Percentiles rank a stretch among this genome's conserved stretches.
Evolutionary conservation across 495 filamentous ascomycete genomes (phyloP).

Genomic region (Sphaerosporella brunnea): DNA sequence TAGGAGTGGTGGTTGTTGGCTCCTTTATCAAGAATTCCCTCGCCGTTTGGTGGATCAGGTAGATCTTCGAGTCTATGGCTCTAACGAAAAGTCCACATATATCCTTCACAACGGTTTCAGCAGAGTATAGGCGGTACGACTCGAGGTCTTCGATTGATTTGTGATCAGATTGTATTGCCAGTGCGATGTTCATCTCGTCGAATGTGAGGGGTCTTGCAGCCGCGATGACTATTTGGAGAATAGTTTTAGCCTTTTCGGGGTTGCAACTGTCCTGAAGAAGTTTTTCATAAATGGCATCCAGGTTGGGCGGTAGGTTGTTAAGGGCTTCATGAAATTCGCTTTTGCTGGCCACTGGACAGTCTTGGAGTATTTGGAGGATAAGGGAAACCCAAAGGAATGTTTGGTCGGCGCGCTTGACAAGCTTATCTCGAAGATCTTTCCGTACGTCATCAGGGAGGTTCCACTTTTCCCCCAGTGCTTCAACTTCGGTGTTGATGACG

Average conservation of each 20-base stretch:
- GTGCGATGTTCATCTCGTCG: slow-evolving; percentile 29
- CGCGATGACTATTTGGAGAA: slow-evolving; percentile 30
- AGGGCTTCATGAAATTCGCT: slow-evolving; percentile 19
- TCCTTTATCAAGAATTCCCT: slow-evolving; percentile 27
- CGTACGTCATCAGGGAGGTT: slow-evolving; percentile 6
- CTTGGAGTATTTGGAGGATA: slow-evolving; percentile 9
- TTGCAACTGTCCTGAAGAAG: slow-evolving; percentile 20
- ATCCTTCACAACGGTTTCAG: slow-evolving; percentile 21
- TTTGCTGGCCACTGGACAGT: not conserved
- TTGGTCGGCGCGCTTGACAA: slow-evolving; percentile 24
- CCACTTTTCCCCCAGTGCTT: slow-evolving; percentile 15
- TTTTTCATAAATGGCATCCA: slow-evolving; percentile 24
- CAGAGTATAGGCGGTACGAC: slow-evolving; percentile 11
- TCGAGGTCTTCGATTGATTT: slow-evolving; percentile 27
- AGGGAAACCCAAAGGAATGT: slow-evolving; percentile 30
- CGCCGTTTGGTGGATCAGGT: slow-evolving; percentile 31
- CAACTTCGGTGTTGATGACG: slow-evolving; percentile 26
- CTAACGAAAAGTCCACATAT: slow-evolving; percentile 30
- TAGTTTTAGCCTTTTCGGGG: slow-evolving; percentile 11
- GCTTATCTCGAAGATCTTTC: slow-evolving; percentile 10
- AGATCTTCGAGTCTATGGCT: slow-evolving; percentile 27
- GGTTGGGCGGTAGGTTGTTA: slow-evolving; percentile 12
- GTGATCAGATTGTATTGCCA: slow-evolving; percentile 21
- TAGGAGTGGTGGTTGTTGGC: not conserved
- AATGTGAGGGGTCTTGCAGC: slow-evolving; percentile 27